phyloP scores from a whole-genome alignment of 768 basidiomycete species.

The Lanmaoa pseudosensibilis region DNA sequence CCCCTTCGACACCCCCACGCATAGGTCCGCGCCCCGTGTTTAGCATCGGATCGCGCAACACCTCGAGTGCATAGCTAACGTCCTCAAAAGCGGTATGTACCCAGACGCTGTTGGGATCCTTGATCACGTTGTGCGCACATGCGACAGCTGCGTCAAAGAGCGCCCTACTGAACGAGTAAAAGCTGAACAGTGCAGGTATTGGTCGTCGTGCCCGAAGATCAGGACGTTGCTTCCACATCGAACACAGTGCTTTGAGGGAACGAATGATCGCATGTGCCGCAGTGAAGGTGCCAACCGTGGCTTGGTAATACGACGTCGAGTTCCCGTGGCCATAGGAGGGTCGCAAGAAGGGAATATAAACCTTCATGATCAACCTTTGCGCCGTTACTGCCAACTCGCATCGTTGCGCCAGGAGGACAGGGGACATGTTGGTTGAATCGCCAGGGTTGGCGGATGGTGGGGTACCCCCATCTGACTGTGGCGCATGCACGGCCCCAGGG shows the following conservation, averaged over 20 bases:
- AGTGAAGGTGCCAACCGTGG: slow-evolving; percentile 55
- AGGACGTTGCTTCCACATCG: slow-evolving; percentile 38
- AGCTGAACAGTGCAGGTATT: slow-evolving; percentile 50
- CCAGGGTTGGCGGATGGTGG: slow-evolving; percentile 11
- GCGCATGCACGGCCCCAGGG: slow-evolving; percentile 14
- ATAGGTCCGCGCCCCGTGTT: slow-evolving; percentile 34
- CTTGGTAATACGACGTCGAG: slow-evolving; percentile 46
- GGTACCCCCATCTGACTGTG: slow-evolving; percentile 9
- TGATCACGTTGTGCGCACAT: slow-evolving; percentile 61
- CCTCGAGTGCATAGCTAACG: slow-evolving; percentile 43
- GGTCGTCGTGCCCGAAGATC: slow-evolving; percentile 34
- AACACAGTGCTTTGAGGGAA: slow-evolving; percentile 46
- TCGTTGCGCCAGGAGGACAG: slow-evolving; percentile 48
- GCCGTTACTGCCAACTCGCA: slow-evolving; percentile 62
- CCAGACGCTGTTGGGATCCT: slow-evolving; percentile 48
- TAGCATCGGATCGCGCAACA: slow-evolving; percentile 39
- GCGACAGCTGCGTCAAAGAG: slow-evolving; percentile 67
- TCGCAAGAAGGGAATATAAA: slow-evolving; percentile 67
- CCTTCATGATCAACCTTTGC: slow-evolving; percentile 59
- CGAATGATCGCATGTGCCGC: slow-evolving; percentile 67
- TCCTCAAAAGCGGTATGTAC: slow-evolving; percentile 49
- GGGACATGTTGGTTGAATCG: slow-evolving; percentile 27
- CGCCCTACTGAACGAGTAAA: slow-evolving; percentile 59
- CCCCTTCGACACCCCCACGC: slow-evolving; percentile 34
- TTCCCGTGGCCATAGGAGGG: slow-evolving; percentile 29